A percentile compares a stretch with the other conserved stretches of the same genome.
These are phyloP conservation scores for Botryosphaeria dothidea DNA, from an alignment of 2,329 filamentous ascomycete species.

Conservation along the genomic window DNA sequence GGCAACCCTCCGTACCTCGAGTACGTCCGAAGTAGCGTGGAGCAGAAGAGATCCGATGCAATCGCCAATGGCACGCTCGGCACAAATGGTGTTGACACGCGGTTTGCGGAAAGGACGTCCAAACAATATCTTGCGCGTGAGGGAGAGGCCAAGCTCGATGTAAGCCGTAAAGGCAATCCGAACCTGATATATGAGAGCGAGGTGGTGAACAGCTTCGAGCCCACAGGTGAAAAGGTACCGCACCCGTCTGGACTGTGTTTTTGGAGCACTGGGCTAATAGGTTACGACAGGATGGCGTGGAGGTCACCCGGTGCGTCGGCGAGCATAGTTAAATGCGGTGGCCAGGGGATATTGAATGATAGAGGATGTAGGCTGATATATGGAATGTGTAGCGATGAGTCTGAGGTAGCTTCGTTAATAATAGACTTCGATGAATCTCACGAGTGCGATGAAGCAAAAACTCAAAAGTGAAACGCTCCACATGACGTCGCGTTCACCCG, in stretches of 20 bases:
- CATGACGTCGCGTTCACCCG: neutral
- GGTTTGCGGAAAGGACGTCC: slow-evolving; percentile 47
- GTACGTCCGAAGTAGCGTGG: slow-evolving; percentile 67
- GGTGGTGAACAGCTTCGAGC: slow-evolving; percentile 66
- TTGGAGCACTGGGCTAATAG: slow-evolving; percentile 16
- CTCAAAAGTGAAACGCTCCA: neutral
- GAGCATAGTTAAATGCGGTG: slow-evolving; percentile 22
- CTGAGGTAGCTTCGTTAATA: too few relatives aligned
- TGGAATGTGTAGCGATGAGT: too few relatives aligned
- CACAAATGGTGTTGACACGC: slow-evolving; percentile 34
- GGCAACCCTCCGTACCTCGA: slow-evolving; percentile 70
- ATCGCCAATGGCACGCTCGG: slow-evolving; percentile 33
- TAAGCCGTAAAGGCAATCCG: slow-evolving; percentile 58
- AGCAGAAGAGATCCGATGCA: slow-evolving; percentile 57
- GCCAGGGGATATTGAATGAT: too few relatives aligned
- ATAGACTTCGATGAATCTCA: too few relatives aligned
- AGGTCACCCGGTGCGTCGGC: slow-evolving; percentile 62
- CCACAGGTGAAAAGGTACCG: slow-evolving; percentile 66
- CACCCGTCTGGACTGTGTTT: slow-evolving; percentile 40
- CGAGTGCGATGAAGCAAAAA: too few relatives aligned
- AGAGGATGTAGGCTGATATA: too few relatives aligned
- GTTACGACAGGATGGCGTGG: slow-evolving; percentile 60
- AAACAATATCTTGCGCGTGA: slow-evolving; percentile 52
- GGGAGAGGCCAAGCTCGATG: slow-evolving; percentile 46
- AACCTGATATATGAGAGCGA: slow-evolving; percentile 66